Evolutionary conservation across 2,329 filamentous ascomycete species (phyloP), one percentile per base, ranked within the genome.

Genomic region (Hypoxylon sp.): DNA sequence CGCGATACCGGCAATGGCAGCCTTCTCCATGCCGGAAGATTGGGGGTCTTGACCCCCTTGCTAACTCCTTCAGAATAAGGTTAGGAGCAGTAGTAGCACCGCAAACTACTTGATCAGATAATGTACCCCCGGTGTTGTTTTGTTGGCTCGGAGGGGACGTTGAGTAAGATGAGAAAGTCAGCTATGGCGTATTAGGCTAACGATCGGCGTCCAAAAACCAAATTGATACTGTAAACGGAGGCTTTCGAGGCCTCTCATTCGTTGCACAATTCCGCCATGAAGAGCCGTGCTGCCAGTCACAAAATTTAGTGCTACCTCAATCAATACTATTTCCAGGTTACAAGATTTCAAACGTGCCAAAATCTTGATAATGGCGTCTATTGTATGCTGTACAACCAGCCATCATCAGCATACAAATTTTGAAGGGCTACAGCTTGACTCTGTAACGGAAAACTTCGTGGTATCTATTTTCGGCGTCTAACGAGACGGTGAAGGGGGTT

Each of bases 171-270:
- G 19, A 36, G 45, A 43, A 60, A 25, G 43, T 21, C 23, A 14
- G 28, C 11, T 13, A 48, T 19, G 28, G 38, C 28, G 17, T 2
- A 53, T 36, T 32, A 11, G 34, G 60, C 38, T 38, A 49, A 60
- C 60, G 55, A 69, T 60, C 30, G 46, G 38, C 19, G 17, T 14
- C 46, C 25, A 50, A 50, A 41, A 17, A 7, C 53, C 50, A 41
- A 51, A 67, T 58, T 52, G 55, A 58, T 63, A 68, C 60, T 36
- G 51, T 21, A 62, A 61, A 25, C 19, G 57, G 52, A 46, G 19
- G 32, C 28, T 19, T 38, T 48, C 49, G 11, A 63, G 41, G n/a
- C 21, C 51, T 53, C 62, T 57, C 30, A 69, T 69, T 69, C 56
- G 67, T 28, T 38, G 43, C 5, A 4, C 10, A 6, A 21, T 50